These are phyloP conservation scores for Penicillium alfredii DNA, from an alignment of 495 filamentous ascomycete species.

Conservation along the genomic window DNA sequence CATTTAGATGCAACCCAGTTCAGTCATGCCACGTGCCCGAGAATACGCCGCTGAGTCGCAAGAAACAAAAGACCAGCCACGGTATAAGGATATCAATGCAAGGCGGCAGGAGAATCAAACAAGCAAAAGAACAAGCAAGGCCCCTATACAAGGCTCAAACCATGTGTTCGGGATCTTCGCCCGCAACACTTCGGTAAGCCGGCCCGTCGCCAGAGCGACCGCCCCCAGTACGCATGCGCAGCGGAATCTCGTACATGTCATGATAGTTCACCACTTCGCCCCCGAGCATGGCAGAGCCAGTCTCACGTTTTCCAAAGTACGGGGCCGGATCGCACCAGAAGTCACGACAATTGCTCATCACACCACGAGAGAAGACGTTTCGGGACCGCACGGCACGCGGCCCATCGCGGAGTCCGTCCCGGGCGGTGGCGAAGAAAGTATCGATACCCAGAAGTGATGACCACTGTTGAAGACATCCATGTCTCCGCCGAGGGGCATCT, in stretches of 20 bases:
- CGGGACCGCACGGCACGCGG: constrained; percentile 44
- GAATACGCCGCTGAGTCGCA: constrained; percentile 17
- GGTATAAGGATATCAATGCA: constrained; percentile 8
- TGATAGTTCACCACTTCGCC: constrained; percentile 81
- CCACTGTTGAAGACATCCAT: constrained; percentile 70
- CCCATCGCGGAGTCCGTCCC: constrained; percentile 53
- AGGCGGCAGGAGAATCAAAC: not conserved
- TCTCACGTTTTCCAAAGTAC: constrained; percentile 66
- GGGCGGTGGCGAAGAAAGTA: constrained; percentile 79
- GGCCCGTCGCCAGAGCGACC: constrained; percentile 14
- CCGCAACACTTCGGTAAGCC: constrained; percentile 37
- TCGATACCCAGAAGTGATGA: constrained; percentile 82
- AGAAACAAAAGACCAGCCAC: constrained; percentile 2
- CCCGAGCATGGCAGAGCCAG: constrained; percentile 67
- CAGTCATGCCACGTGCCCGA: constrained; percentile 13
- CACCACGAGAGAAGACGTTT: constrained; percentile 81
- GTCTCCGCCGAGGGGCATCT: constrained; percentile 38
- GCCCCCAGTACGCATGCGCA: constrained; percentile 50
- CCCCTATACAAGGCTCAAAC: constrained; percentile 14
- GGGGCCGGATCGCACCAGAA: constrained; percentile 93
- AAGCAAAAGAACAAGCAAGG: not conserved
- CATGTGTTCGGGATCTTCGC: constrained; percentile 32
- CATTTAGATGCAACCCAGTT: constrained; percentile 19
- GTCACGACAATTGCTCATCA: constrained; percentile 83
- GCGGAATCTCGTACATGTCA: constrained; percentile 79